Base-by-base conservation (phyloP, 192 early-diverging fungal species). In the Spizellomyces punctatus region DNA sequence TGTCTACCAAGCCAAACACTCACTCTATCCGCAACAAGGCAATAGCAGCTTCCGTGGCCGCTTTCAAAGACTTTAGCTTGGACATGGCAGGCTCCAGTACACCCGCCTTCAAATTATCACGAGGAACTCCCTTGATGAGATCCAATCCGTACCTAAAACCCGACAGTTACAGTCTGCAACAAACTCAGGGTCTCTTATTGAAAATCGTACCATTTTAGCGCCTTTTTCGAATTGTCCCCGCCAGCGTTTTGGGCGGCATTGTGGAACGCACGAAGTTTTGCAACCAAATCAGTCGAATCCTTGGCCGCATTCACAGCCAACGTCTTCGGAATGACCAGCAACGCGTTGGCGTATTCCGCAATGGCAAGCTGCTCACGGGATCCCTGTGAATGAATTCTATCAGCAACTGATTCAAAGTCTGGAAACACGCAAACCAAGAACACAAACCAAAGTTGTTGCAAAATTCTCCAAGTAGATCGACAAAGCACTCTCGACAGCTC, bases 361-460 rank as follows among this genome's bases (percentile, higher is more conserved):
- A 99, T 98, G 6, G 97, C 96, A 46, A 98, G 86, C 80, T 99
- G 98, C 77, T 99, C 98, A 64, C 98, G 93, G 46, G 98, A 96
- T 47, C 91, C 89, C 91, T 92, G 73, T 46, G 54, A 46, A 14
- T 52, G 50, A 44, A 63, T 55, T 71, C 46, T 66, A 60, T 16
- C 55, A 62, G 48, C 9, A 65, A 36, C 27, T 36, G 46, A 66
- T 47, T 16, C 36, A 4, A 0, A 10, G 8, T 2, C 22, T 58
- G 57, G 42, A 36, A 36, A 17, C 46, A 44, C n/a, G 16, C 21
- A 43, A 43, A 76, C 72, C 17, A 59, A 43, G 48, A 68, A 10
- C 5, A 72, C 85, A 66, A 75, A 93, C 89, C 72, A 99, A 81
- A 7, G 94, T 95, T 6, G 95, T 97, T 42, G 98, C 98, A 90